Evolutionary conservation across 768 basidiomycete genomes (phyloP).

Genomic region (Rossbeevera mucosa): DNA sequence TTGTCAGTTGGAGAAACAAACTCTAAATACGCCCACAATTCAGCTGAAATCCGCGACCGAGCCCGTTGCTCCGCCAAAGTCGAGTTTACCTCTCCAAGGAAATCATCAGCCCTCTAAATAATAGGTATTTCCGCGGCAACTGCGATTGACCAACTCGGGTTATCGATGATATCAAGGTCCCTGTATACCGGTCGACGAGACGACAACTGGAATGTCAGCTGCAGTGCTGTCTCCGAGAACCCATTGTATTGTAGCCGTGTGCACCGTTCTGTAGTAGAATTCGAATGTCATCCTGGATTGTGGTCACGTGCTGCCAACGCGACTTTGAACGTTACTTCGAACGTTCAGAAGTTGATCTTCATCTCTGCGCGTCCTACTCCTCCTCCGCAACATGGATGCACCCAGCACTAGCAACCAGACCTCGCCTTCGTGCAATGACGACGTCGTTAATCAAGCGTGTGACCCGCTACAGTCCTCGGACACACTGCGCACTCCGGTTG

Average conservation of each 20-base stretch:
- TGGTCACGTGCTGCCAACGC: conserved; percentile 31
- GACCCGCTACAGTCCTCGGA: conserved; percentile 52
- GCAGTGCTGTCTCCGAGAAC: neutral
- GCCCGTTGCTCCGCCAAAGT: conserved; percentile 9
- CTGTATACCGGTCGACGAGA: neutral
- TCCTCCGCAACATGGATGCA: conserved; percentile 16
- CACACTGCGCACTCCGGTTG: conserved; percentile 38
- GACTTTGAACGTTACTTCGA: conserved; percentile 11
- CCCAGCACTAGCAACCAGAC: conserved; percentile 24
- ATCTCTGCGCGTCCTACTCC: neutral
- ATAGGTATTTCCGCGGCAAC: neutral
- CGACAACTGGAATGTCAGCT: neutral
- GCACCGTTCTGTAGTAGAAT: neutral
- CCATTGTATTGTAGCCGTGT: conserved; percentile 6
- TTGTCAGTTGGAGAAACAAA: neutral
- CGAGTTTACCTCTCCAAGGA: conserved; percentile 10
- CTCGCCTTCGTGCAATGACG: conserved; percentile 32
- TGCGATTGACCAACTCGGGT: neutral
- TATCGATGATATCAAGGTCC: neutral
- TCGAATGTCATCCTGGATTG: neutral
- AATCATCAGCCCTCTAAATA: conserved; percentile 11
- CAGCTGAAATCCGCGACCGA: conserved; percentile 19
- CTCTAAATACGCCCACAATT: conserved; percentile 4
- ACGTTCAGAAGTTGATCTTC: neutral
- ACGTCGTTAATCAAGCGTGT: conserved; percentile 42